Evolutionary conservation across 2,329 filamentous ascomycete genomes (phyloP).

Genomic region (Sarocladium brachiariae): DNA sequence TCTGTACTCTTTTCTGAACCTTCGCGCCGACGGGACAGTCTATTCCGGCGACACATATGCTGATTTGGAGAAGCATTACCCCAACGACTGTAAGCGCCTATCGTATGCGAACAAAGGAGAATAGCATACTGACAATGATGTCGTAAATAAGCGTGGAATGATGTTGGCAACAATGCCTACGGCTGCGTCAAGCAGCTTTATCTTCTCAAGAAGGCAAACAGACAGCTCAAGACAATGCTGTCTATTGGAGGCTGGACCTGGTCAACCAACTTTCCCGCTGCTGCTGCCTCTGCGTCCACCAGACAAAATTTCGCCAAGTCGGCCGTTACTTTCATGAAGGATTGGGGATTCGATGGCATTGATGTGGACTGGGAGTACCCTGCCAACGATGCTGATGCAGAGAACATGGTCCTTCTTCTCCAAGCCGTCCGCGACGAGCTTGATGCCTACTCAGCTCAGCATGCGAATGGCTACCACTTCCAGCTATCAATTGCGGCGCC

Average conservation of each 20-base stretch:
- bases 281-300: constrained; percentile 54
- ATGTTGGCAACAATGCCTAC: constrained; percentile 64
- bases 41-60: constrained; percentile 62
- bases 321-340: constrained; percentile 62
- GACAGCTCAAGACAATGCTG: constrained; percentile 69
- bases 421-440: constrained; percentile 38
- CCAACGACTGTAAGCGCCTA: constrained; percentile 49
- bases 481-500: constrained; percentile 47
- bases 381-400: constrained; percentile 29
- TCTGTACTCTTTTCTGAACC: constrained; percentile 75
- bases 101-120: too few relatives aligned
- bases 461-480: constrained; percentile 43
- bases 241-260: constrained; percentile 85
- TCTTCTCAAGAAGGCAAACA: constrained; percentile 68
- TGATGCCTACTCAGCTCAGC: constrained; percentile 38
- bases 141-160: constrained; percentile 56
- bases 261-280: constrained; percentile 65
- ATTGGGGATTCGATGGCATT: constrained; percentile 57
- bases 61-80: constrained; percentile 67
- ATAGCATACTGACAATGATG: too few relatives aligned
- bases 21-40: constrained; percentile 64
- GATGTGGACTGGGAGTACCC: constrained; percentile 36
- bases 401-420: constrained; percentile 38
- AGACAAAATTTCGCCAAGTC: constrained; percentile 62
- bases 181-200: constrained; percentile 77